Conservation (phyloP, 805 yeast species). For the Lipomyces yamadae region DNA sequence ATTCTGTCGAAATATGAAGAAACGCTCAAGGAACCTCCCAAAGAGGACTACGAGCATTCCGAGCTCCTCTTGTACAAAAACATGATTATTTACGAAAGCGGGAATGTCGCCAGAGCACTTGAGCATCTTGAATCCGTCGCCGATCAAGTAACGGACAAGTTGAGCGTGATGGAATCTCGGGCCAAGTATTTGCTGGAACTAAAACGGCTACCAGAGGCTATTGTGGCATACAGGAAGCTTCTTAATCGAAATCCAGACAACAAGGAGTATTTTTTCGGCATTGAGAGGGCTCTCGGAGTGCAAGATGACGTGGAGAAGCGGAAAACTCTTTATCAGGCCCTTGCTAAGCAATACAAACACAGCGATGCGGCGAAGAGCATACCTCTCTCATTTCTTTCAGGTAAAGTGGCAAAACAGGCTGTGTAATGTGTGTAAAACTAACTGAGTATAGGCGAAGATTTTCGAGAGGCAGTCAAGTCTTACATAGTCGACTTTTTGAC, state of each 20-base stretch:
- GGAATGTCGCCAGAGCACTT: slow-evolving; percentile 68
- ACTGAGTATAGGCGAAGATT: slow-evolving; percentile 51
- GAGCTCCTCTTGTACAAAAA: slow-evolving; percentile 80
- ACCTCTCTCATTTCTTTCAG: slow-evolving; percentile 69
- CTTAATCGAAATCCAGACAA: slow-evolving; percentile 87
- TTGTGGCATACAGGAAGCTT: slow-evolving; percentile 66
- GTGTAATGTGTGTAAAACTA: background rate
- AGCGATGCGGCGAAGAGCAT: slow-evolving; percentile 75
- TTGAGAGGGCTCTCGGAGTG: slow-evolving; percentile 70
- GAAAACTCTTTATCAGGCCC: slow-evolving; percentile 64
- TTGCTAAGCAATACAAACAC: slow-evolving; percentile 74
- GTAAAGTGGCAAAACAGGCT: background rate
- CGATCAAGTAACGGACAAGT: slow-evolving; percentile 60
- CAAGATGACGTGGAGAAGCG: slow-evolving; percentile 52
- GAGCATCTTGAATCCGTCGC: slow-evolving; percentile 58
- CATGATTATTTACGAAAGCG: slow-evolving; percentile 63
- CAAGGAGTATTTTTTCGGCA: slow-evolving; percentile 61
- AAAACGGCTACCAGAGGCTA: slow-evolving; percentile 66
- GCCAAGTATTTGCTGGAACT: slow-evolving; percentile 67
- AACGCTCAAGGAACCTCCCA: slow-evolving; percentile 52
- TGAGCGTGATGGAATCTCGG: slow-evolving; percentile 65
- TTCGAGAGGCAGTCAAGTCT: slow-evolving; percentile 52
- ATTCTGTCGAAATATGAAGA: slow-evolving; percentile 78
- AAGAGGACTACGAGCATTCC: slow-evolving; percentile 66
- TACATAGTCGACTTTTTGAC: slow-evolving; percentile 68